Evolutionary conservation across 306 rosid genomes (phyloP).

Genomic region (Rosa rugosa): DNA sequence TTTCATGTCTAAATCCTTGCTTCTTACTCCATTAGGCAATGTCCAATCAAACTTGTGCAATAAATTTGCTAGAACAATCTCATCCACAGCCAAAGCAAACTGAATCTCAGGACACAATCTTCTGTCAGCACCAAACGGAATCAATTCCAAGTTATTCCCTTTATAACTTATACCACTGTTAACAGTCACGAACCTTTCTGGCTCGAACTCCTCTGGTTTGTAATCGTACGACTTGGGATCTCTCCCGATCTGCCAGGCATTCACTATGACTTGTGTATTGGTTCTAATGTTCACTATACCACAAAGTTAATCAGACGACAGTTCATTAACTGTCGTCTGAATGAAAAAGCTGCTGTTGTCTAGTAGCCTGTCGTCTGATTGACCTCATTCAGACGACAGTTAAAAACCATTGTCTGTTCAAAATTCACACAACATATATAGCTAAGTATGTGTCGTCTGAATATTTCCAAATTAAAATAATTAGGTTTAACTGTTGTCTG

Average conservation of each 20-base stretch:
- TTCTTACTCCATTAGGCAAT: slow-evolving; percentile 8
- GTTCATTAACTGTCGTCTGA: too few relatives aligned
- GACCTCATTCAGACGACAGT: too few relatives aligned
- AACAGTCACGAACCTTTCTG: slow-evolving; percentile 28
- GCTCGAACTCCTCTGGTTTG: slow-evolving; percentile 31
- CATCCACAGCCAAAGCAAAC: slow-evolving; percentile 26
- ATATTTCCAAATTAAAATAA: too few relatives aligned
- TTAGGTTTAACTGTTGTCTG: too few relatives aligned
- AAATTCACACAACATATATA: too few relatives aligned
- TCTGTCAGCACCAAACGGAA: slow-evolving; percentile 41
- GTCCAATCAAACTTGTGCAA: slow-evolving; percentile 35
- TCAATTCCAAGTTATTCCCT: slow-evolving; percentile 28
- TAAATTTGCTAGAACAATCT: slow-evolving; percentile 33
- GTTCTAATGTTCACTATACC: too few relatives aligned
- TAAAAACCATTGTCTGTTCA: too few relatives aligned
- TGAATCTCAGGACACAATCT: slow-evolving; percentile 23
- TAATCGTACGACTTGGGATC: slow-evolving; percentile 30
- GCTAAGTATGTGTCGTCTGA: too few relatives aligned
- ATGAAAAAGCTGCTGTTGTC: too few relatives aligned
- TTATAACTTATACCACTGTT: slow-evolving; percentile 7
- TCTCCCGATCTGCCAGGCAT: slow-evolving; percentile 41
- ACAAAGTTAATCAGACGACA: too few relatives aligned
- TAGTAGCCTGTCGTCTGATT: too few relatives aligned
- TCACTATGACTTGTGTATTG: slow-evolving; percentile 20
- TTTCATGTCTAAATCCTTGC: slow-evolving; percentile 31